phyloP scores from a whole-genome alignment of 2,329 filamentous ascomycete species.

The Sphaceloma murrayae region DNA sequence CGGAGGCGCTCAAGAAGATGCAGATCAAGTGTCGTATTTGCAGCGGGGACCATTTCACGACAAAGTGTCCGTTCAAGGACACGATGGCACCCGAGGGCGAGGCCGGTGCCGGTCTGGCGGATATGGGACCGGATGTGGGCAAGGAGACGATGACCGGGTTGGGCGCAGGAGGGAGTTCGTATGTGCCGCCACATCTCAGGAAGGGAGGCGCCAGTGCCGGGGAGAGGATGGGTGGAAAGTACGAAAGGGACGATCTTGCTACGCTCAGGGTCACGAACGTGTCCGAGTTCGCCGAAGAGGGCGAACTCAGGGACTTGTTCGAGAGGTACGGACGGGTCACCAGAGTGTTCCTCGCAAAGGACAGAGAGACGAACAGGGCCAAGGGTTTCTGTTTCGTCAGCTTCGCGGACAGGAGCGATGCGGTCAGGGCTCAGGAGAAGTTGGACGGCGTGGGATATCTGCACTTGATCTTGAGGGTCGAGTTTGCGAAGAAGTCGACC shows the following conservation, averaged over 20 bases:
- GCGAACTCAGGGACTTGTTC: constrained; percentile 94
- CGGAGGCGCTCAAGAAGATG: constrained; percentile 80
- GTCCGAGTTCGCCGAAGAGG: constrained; percentile 93
- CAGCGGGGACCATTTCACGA: constrained; percentile 97
- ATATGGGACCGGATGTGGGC: constrained; percentile 39
- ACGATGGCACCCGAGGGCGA: constrained; percentile 80
- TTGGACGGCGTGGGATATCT: constrained; percentile 93
- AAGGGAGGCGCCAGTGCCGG: constrained; percentile 55
- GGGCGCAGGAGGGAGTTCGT: constrained; percentile 61
- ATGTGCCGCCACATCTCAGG: constrained; percentile 88
- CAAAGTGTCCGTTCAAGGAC: constrained; percentile 98
- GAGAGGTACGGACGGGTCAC: constrained; percentile 94
- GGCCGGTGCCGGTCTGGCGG: constrained; percentile 36
- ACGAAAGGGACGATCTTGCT: constrained; percentile 90
- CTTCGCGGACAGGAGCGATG: constrained; percentile 82
- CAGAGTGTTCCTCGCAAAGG: constrained; percentile 94
- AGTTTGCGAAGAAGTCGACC: constrained; percentile 64
- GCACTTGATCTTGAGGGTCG: constrained; percentile 76
- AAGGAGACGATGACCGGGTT: constrained; percentile 34
- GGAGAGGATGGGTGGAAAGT: constrained; percentile 88
- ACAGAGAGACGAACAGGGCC: constrained; percentile 87
- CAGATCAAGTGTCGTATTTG: constrained; percentile 99
- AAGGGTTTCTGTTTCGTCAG: constrained; percentile 99
- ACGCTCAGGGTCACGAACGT: constrained; percentile 97
- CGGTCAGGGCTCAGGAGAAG: constrained; percentile 86